These are phyloP conservation scores for Iodosphaeria phyllophila DNA, from an alignment of 2,329 filamentous ascomycete species.

Conservation along the genomic window DNA sequence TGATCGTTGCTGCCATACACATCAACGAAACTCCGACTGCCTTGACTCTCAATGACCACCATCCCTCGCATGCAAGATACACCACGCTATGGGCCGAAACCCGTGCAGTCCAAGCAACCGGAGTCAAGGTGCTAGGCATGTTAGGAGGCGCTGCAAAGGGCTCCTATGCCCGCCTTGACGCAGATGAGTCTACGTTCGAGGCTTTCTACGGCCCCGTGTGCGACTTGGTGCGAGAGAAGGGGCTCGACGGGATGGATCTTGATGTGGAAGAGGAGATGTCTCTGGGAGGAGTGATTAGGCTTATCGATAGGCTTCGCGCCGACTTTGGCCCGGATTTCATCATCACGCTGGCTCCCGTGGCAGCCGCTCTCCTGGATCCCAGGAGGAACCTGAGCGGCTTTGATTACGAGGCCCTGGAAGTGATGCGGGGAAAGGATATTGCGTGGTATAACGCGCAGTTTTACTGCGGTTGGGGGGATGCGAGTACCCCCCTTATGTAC, in stretches of 20 bases:
- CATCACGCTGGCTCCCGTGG: conserved; percentile 63
- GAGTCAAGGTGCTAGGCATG: conserved; percentile 64
- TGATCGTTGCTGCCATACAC: conserved; percentile 65
- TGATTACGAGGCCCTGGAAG: conserved; percentile 52
- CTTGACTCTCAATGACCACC: conserved; percentile 60
- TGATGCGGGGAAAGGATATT: conserved; percentile 40
- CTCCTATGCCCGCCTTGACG: conserved; percentile 38
- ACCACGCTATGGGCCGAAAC: conserved; percentile 53
- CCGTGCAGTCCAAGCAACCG: conserved; percentile 44
- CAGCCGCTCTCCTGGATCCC: conserved; percentile 46
- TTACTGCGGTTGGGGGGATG: conserved; percentile 67
- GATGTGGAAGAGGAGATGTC: conserved; percentile 61
- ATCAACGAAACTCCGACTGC: conserved; percentile 45
- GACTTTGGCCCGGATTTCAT: conserved; percentile 52
- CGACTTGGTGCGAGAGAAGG: conserved; percentile 35
- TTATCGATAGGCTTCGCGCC: conserved; percentile 43
- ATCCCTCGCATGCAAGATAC: conserved; percentile 42
- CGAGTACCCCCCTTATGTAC: conserved; percentile 29
- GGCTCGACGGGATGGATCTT: conserved; percentile 48
- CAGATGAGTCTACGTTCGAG: conserved; percentile 38
- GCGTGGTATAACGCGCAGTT: conserved; percentile 74
- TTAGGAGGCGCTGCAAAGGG: conserved; percentile 63
- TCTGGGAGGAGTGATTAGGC: conserved; percentile 38
- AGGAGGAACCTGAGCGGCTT: conserved; percentile 56
- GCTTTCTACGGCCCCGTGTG: conserved; percentile 48